phyloP scores from a whole-genome alignment of 2,329 filamentous ascomycete genomes.

The Eutypella sp. region DNA sequence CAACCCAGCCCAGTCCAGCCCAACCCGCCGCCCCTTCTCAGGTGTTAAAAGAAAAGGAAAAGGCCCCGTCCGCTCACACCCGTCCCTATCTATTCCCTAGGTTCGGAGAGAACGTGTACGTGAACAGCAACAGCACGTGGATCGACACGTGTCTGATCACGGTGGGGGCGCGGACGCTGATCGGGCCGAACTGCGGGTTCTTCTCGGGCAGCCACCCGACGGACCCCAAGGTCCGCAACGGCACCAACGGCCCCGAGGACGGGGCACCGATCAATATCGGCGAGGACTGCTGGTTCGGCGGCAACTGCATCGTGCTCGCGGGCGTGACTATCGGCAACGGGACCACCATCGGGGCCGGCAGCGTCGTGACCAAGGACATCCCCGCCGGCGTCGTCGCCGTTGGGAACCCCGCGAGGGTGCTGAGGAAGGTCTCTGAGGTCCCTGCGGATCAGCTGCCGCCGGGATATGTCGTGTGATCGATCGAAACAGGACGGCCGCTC shows the following conservation, averaged over 20 bases:
- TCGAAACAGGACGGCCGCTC: not conserved
- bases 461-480: conserved; percentile 8
- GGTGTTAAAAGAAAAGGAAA: no score
- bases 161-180: conserved; percentile 70
- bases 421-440: conserved; percentile 29
- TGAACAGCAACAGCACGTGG: conserved; percentile 71
- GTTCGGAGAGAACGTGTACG: conserved; percentile 65
- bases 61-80: no score
- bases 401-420: conserved; percentile 61
- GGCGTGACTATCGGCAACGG: conserved; percentile 76
- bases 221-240: conserved; percentile 69
- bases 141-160: conserved; percentile 72
- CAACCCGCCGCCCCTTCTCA: no score
- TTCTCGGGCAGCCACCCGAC: conserved; percentile 73
- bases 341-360: conserved; percentile 70
- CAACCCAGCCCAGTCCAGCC: conserved; percentile 2
- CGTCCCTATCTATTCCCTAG: conserved; percentile 16
- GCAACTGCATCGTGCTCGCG: conserved; percentile 64
- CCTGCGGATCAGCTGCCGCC: conserved; percentile 15
- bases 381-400: conserved; percentile 57
- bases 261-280: conserved; percentile 71
- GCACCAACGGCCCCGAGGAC: conserved; percentile 67
- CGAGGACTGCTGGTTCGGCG: conserved; percentile 77
- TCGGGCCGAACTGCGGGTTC: conserved; percentile 74
- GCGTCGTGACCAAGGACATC: conserved; percentile 77